A percentile compares a stretch with the other conserved stretches of the same genome.
These are phyloP conservation scores for Dianthus caryophyllus DNA, from an alignment of 148 eudicot genomes.

Conservation along the genomic window DNA sequence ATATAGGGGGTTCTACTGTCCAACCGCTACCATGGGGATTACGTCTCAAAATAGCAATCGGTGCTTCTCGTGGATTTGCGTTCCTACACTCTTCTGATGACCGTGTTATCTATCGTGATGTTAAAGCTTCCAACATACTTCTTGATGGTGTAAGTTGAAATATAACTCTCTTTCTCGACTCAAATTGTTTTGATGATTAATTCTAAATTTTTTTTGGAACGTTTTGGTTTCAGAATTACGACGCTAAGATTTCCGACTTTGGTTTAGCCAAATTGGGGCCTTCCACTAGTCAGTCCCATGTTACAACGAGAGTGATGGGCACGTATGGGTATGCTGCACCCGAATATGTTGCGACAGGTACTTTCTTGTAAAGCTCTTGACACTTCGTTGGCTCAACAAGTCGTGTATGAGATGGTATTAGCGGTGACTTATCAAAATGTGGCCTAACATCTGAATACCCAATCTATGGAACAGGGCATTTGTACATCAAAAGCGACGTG, in stretches of 20 bases:
- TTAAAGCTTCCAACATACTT: slow-evolving; percentile 79
- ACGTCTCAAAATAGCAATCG: slow-evolving; percentile 66
- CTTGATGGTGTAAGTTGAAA: slow-evolving; percentile 63
- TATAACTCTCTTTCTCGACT: neutral
- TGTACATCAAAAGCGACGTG: slow-evolving; percentile 78
- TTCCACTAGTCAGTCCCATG: slow-evolving; percentile 54
- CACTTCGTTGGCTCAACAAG: neutral
- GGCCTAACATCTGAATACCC: neutral
- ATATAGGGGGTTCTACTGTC: slow-evolving; percentile 62
- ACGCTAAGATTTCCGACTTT: slow-evolving; percentile 79
- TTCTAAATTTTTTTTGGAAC: slow-evolving; percentile 3
- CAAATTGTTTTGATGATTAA: neutral
- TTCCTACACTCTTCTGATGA: slow-evolving; percentile 63
- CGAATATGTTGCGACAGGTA: slow-evolving; percentile 84
- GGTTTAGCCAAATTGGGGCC: slow-evolving; percentile 81
- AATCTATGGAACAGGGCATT: slow-evolving; percentile 51
- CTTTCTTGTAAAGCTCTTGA: neutral
- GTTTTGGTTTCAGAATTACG: slow-evolving; percentile 45
- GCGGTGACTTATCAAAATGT: neutral
- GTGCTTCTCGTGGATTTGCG: slow-evolving; percentile 78
- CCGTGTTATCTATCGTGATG: slow-evolving; percentile 67
- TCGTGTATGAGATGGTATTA: too few species aligned
- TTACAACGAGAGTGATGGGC: slow-evolving; percentile 75
- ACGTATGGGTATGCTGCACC: slow-evolving; percentile 90
- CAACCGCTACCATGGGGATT: slow-evolving; percentile 85